Percentiles rank a stretch among this genome's conserved stretches.
These are phyloP conservation scores for Amanita thiersii DNA, from an alignment of 768 basidiomycete genomes.

Conservation along the genomic window DNA sequence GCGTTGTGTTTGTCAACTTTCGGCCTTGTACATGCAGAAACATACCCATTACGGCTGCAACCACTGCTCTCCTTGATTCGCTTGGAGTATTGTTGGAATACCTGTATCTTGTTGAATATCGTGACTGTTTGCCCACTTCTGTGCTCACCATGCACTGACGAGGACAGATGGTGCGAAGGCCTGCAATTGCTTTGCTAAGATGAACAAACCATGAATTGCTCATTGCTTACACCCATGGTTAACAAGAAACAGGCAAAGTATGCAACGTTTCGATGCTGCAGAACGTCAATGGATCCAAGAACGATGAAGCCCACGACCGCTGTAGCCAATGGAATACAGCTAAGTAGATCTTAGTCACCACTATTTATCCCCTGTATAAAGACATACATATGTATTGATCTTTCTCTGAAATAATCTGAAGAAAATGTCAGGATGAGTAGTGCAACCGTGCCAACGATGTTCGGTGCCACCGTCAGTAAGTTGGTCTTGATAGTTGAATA, in stretches of 20 bases:
- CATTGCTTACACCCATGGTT: constrained; percentile 32
- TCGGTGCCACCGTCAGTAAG: constrained; percentile 44
- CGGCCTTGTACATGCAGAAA: neutral
- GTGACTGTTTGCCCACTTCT: neutral
- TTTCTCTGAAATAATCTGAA: constrained; percentile 43
- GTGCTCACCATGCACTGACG: constrained; percentile 29
- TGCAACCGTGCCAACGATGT: constrained; percentile 39
- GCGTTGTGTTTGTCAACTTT: neutral
- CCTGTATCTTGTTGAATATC: constrained; percentile 14
- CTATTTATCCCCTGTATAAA: constrained; percentile 2
- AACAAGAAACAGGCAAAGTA: constrained; percentile 52
- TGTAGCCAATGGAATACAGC: constrained; percentile 32
- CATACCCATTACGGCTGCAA: constrained; percentile 44
- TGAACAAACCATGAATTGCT: neutral
- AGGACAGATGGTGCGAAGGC: constrained; percentile 40
- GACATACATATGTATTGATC: constrained; percentile 36
- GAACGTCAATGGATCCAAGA: constrained; percentile 35
- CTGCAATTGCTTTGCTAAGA: constrained; percentile 15
- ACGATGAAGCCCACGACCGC: constrained; percentile 33
- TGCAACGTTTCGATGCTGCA: constrained; percentile 30
- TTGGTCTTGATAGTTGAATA: constrained; percentile 45
- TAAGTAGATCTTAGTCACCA: constrained; percentile 11
- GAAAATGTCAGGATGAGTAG: constrained; percentile 38
- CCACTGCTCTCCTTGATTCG: constrained; percentile 39
- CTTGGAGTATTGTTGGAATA: constrained; percentile 42